Evolutionary conservation across 1,284 basidiomycete genomes (phyloP).

Genomic region (Blastosporella zonata): DNA sequence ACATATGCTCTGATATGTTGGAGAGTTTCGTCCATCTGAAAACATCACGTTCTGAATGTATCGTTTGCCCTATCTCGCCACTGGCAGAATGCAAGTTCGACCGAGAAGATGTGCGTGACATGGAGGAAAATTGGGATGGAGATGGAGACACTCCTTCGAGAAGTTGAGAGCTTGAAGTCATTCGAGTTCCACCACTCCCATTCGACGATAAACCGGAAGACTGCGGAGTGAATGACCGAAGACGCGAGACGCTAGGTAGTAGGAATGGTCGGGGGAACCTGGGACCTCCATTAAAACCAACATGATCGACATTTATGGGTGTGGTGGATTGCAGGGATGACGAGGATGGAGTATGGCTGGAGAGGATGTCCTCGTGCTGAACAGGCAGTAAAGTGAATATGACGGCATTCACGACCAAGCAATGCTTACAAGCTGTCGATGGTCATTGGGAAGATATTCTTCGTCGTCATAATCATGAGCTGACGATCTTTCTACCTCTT

Average conservation of each 20-base stretch:
- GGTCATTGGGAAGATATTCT: constrained; percentile 27
- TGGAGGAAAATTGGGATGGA: constrained; percentile 66
- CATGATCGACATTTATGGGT: constrained; percentile 36
- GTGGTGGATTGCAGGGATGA: constrained; percentile 31
- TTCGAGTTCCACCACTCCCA: constrained; percentile 45
- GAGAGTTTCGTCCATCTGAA: constrained; percentile 81
- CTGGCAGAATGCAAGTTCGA: constrained; percentile 43
- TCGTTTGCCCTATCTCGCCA: constrained; percentile 19
- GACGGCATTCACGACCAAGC: neutral
- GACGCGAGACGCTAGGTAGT: constrained; percentile 79
- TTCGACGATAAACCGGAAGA: constrained; percentile 49
- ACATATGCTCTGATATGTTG: constrained; percentile 53
- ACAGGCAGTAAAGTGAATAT: neutral
- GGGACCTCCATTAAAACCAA: constrained; percentile 26
- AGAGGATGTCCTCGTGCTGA: constrained; percentile 36
- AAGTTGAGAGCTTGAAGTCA: constrained; percentile 42
- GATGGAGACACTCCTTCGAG: constrained; percentile 47
- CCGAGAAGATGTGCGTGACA: constrained; percentile 66
- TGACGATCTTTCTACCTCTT: constrained; percentile 45
- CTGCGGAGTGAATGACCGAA: constrained; percentile 67
- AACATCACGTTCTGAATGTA: constrained; percentile 48
- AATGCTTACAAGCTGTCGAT: constrained; percentile 42
- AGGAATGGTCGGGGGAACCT: constrained; percentile 51
- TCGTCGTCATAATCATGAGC: constrained; percentile 33
- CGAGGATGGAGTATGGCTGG: constrained; percentile 42